phyloP scores from a whole-genome alignment of 1,139 yeast species.

The Kurtzmaniella natalensis region DNA sequence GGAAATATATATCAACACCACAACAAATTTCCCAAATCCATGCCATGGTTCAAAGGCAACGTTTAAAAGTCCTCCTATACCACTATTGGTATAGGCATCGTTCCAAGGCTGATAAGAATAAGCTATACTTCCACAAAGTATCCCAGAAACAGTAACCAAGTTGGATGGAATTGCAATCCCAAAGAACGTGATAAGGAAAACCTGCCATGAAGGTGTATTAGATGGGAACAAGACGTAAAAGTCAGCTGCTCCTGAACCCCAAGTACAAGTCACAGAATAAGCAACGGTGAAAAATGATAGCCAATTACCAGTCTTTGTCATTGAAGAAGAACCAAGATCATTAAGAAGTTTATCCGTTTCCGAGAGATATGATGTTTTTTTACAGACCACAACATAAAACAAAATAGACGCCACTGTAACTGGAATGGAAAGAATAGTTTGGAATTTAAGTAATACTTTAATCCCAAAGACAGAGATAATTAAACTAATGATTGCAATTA shows the following conservation, averaged over 20 bases:
- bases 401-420: conserved; percentile 17
- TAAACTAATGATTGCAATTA: conserved; percentile 25
- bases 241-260: conserved; percentile 29
- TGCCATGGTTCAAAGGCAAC: conserved; percentile 24
- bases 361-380: conserved; percentile 12
- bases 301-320: conserved; percentile 19
- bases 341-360: conserved; percentile 14
- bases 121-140: conserved; percentile 22
- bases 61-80: conserved; percentile 23
- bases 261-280: conserved; percentile 24
- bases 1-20: conserved; percentile 29
- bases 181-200: conserved; percentile 19
- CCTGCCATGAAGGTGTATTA: conserved; percentile 15
- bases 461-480: conserved; percentile 34
- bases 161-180: conserved; percentile 24
- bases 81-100: conserved; percentile 16
- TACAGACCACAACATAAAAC: conserved; percentile 21
- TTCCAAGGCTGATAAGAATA: conserved; percentile 21
- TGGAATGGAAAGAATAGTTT: conserved; percentile 20
- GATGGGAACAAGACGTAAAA: conserved; percentile 23
- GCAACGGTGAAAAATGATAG: conserved; percentile 23
- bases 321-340: conserved; percentile 10
- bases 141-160: conserved; percentile 21
- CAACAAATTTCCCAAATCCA: conserved; percentile 26
- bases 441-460: conserved; percentile 18